A percentile compares a stretch with the other conserved stretches of the same genome.
These are phyloP conservation scores for Phoma sp. DNA, from an alignment of 2,329 filamentous ascomycete species.

Conservation along the genomic window DNA sequence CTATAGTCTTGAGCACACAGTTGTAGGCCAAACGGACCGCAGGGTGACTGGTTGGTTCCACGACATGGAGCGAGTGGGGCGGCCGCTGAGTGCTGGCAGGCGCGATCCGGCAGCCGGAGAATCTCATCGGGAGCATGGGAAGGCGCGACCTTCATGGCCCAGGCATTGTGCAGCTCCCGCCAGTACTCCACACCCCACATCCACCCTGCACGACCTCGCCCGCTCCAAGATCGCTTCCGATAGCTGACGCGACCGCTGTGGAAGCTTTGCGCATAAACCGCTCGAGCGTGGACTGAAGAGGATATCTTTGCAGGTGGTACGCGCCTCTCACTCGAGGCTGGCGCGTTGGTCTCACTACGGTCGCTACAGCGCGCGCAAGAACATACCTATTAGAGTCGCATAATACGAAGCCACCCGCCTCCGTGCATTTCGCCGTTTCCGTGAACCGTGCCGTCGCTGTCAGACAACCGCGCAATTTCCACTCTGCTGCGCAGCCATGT, in stretches of 20 bases:
- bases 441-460: conserved; percentile 23
- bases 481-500: conserved; percentile 67
- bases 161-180: conserved; percentile 1
- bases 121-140: background rate
- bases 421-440: conserved; percentile 13
- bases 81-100: conserved; percentile 25
- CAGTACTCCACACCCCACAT: conserved; percentile 18
- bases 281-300: conserved; percentile 23
- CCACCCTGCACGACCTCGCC: conserved; percentile 18
- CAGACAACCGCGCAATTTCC: conserved; percentile 10
- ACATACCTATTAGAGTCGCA: conserved; percentile 33
- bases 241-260: conserved; percentile 24
- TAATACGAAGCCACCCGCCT: conserved; percentile 25
- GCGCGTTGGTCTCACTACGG: conserved; percentile 29
- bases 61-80: conserved; percentile 32
- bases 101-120: conserved; percentile 9
- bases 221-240: conserved; percentile 17
- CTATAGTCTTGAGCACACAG: conserved; percentile 23
- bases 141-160: conserved; percentile 12
- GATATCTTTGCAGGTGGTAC: conserved; percentile 38
- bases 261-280: conserved; percentile 36
- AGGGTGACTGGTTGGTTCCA: conserved; percentile 35
- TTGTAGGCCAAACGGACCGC: conserved; percentile 21
- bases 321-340: conserved; percentile 34
- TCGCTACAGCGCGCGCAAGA: conserved; percentile 28